These are phyloP conservation scores for Sporothrix brasiliensis DNA, from an alignment of 2,329 filamentous ascomycete genomes.

Conservation along the genomic window DNA sequence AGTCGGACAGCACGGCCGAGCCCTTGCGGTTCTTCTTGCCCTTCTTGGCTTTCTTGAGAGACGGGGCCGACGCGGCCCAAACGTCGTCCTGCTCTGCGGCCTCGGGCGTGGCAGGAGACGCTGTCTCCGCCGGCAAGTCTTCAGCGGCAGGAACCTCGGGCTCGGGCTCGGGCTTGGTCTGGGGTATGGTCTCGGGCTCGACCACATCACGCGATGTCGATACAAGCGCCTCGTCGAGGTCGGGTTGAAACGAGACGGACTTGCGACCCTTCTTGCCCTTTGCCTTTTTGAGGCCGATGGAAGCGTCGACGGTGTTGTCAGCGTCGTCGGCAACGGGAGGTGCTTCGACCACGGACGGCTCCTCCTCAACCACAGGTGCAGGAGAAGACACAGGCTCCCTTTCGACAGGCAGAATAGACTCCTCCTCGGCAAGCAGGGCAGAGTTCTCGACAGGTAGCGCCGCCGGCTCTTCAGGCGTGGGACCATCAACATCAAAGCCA, in stretches of 20 bases:
- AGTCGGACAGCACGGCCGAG: background rate
- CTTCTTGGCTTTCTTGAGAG: slow-evolving; percentile 45
- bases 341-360: background rate
- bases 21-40: slow-evolving; percentile 35
- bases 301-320: background rate
- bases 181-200: background rate
- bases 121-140: background rate
- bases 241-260: slow-evolving; percentile 9
- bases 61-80: background rate
- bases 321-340: background rate
- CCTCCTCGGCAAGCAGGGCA: background rate
- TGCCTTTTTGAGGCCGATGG: slow-evolving; percentile 23
- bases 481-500: background rate
- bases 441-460: slow-evolving; percentile 4
- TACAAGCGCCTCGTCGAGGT: background rate
- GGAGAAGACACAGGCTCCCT: background rate
- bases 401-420: background rate
- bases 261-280: slow-evolving; percentile 29
- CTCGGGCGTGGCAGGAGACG: background rate
- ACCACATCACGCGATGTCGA: slow-evolving; percentile 12
- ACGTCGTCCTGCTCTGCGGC: background rate
- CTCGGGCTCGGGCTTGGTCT: background rate
- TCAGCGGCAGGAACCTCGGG: background rate
- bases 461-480: background rate
- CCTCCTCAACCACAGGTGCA: background rate